Evolutionary conservation across 2,329 filamentous ascomycete genomes (phyloP), one percentile per base, ranked within the genome.

Genomic region (Geosmithia morbida): DNA sequence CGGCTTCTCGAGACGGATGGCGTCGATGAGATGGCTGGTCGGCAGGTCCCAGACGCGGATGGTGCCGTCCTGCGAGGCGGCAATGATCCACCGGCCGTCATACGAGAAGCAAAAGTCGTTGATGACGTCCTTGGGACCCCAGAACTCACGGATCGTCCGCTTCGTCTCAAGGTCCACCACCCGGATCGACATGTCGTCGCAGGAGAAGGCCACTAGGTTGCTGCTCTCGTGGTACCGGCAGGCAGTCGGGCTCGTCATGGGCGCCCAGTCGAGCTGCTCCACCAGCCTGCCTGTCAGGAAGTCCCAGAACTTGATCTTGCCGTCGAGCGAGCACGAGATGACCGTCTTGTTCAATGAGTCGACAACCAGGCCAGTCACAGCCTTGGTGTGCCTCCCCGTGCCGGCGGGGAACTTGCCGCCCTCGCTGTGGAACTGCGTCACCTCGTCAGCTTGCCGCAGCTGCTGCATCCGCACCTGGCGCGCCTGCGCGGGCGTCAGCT

Each of bases 251-350:
- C 81, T 76, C 4, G 81, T 81, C 74, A 85, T 86, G 6, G 64
- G 63, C 43, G 83, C 78, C 84, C 88, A 94, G 61, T 89, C 81
- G 46, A 97, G 79, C 58, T 96, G 81, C 51, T 90, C 77, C 11
- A 85, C 60, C 2, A 97, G 72, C 43, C 79, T 75, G 7, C 90
- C 92, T 0, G 85, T 87, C n/a, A 80, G 65, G 52, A 98, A 94
- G 53, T 94, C 86, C 94, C 94, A 98, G 61, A 98, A 97, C 68
- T 96, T 97, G 56, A 97, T 75, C 62, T 84, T 94, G 30, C 92
- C 92, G 62, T 98, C 92, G 14, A 88, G 67, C 2, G 87, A 84
- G 60, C 88, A 94, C 51, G 88, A 94, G 42, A 96, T 79, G 45
- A 97, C 72, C 17, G 75, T 79, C 53, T 83, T 85, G 64, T 96